Base-by-base conservation (phyloP, 2,329 filamentous ascomycete species). In the Colletotrichum plurivorum region DNA sequence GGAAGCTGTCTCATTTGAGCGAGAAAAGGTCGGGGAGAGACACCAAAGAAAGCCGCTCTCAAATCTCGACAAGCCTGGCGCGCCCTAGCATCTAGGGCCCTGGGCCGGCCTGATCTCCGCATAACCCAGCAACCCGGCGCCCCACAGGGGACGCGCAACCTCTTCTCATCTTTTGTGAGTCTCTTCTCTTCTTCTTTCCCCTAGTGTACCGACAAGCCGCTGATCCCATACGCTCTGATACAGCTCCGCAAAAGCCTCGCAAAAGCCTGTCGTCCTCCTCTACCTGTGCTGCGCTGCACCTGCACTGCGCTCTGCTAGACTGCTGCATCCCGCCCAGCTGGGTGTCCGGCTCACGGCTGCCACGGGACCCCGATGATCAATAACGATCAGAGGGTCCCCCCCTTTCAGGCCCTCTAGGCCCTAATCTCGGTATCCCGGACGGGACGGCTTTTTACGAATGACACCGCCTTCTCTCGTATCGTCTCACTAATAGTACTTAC, bases 91-190 rank as follows among this genome's bases (percentile, higher is more conserved):
- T 36, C 31, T 36, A 36, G 31, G 31, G 31, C 31, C 31, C 31
- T 36, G 49, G 36, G 56, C 61, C 39, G 43, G 67, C 53, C 62
- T 64, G 67, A 69, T 61, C 51, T 69, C 54, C 56, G 67, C 67
- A 69, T 69, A 56, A 69, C 61, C 67, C 67, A 69, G 62, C 31
- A 52, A 69, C 61, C 67, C 62, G 65, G 62, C 22, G 67, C 67
- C 55, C 67, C 67, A 67, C 67, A 69, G 55, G 67, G 67, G 67
- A 69, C 67, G 67, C 67, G 67, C 67, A 69, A 69, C 67, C 67
- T 57, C 55, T 66, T 53, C 36, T 55, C 43, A 56, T 62, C 22
- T 22, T 59, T 43, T 31, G 56, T 51, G 43, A 69, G 55, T 52
- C 49, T 69, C 31, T 36, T 36, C 67, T 51, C 49, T 66, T 55